phyloP scores from a whole-genome alignment of 2,329 filamentous ascomycete genomes.

The Leptographium lundbergii region DNA sequence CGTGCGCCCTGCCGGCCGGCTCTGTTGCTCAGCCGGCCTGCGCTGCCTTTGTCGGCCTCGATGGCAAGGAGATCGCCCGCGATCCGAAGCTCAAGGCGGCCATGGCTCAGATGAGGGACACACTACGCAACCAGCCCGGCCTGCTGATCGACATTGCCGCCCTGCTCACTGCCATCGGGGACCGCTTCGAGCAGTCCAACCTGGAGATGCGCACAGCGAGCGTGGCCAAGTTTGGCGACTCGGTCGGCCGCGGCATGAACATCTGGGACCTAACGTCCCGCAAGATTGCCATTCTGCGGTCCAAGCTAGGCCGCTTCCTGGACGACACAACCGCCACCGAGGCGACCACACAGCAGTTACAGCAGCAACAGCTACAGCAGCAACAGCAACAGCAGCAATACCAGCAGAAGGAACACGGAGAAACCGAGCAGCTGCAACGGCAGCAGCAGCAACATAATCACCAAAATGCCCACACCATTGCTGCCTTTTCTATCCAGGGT shows the following conservation, averaged over 20 bases:
- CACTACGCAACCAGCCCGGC: constrained; percentile 29
- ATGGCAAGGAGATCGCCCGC: constrained; percentile 14
- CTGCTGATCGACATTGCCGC: constrained; percentile 31
- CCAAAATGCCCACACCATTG: not conserved
- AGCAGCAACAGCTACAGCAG: not conserved
- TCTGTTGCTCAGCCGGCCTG: not conserved
- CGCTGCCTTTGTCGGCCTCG: constrained; percentile 1
- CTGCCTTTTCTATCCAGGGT: no score
- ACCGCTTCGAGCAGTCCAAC: constrained; percentile 30
- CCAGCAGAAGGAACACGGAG: not conserved
- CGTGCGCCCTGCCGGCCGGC: not conserved
- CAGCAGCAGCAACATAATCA: not conserved
- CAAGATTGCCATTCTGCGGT: constrained; percentile 32
- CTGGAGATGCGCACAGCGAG: constrained; percentile 20
- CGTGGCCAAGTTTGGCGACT: constrained; percentile 11
- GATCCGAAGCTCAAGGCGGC: constrained; percentile 27
- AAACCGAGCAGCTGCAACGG: not conserved
- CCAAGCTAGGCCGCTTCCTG: constrained; percentile 33
- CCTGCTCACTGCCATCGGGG: constrained; percentile 27
- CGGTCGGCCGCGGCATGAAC: constrained; percentile 25
- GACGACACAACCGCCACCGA: constrained; percentile 15
- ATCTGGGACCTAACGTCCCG: constrained; percentile 35
- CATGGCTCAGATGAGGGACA: constrained; percentile 26
- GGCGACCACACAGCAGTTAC: not conserved
- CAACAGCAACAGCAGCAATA: no score